Evolutionary conservation across 129 eudicot species (phyloP), one percentile per base, ranked within the genome.

Genomic region (Glebionis coronaria): DNA sequence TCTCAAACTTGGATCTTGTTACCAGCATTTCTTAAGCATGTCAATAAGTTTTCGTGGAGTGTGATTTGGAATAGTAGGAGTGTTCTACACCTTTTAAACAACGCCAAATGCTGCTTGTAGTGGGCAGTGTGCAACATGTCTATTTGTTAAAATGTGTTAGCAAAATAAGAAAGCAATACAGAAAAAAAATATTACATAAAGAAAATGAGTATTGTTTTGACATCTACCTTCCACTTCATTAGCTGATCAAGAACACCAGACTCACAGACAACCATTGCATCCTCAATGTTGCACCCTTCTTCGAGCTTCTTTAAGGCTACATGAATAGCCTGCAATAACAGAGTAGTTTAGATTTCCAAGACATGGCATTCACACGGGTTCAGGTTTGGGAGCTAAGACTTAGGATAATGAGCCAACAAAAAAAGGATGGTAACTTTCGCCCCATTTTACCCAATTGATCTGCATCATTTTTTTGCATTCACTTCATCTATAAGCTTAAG

Each of bases 261-360:
- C 62, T 79, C 84, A 78, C 96, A 92, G 51, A 92, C 82, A 49
- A 86, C 82, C 81, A 84, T 86, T 27, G 96, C 95, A 63, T 88
- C 96, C 64, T 80, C 89, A 62, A 88, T 42, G 66, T 70, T 81
- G 76, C 89, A 79, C 13, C 95, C 95, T 64, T 61, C 86, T 13
- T 88, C 86, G 62, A 88, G 77, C 81, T 78, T n/a, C n/a, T n/a
- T n/a, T n/a, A n/a, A n/a, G n/a, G n/a, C n/a, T n/a, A n/a, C n/a
- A n/a, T n/a, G n/a, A 69, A 92, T 61, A 58, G 96, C 95, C 97
- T 91, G 82, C 84, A 81, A 15, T 38, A 61, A 31, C 16, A 68
- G 11, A 27, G 14, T 38, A 58, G 10, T 62, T 68, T 45, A 73
- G 14, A 40, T 38, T 23, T 56, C 25, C 14, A 9, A 50, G 14